Percentiles rank a stretch among this genome's conserved stretches.
These are phyloP conservation scores for Nasturtium officinale DNA, from an alignment of 345 rosid genomes.

Conservation along the genomic window DNA sequence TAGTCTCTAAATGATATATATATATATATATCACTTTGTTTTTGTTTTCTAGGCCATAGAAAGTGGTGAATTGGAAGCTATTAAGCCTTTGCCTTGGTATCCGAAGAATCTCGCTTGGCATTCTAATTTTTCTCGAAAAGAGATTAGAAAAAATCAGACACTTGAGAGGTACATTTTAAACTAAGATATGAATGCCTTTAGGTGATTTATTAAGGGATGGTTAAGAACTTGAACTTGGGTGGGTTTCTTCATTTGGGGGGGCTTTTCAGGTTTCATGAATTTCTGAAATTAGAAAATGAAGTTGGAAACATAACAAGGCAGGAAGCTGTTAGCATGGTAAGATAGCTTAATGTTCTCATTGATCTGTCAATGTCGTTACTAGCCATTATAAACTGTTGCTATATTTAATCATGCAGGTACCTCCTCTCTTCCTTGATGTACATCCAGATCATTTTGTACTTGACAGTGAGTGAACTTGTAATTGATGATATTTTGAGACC, in stretches of 20 bases:
- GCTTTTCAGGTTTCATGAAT: slow-evolving; percentile 81
- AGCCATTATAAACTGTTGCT: not conserved
- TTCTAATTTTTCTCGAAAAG: slow-evolving; percentile 89
- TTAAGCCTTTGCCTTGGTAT: slow-evolving; percentile 91
- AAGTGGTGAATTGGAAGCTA: slow-evolving; percentile 72
- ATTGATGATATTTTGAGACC: slow-evolving; percentile 38
- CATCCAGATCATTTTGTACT: slow-evolving; percentile 77
- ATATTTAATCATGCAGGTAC: slow-evolving; percentile 57
- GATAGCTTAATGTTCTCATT: slow-evolving; percentile 1
- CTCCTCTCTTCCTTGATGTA: slow-evolving; percentile 93
- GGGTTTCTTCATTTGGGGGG: not conserved
- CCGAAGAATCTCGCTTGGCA: slow-evolving; percentile 93
- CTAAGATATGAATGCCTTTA: not conserved
- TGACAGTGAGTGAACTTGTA: slow-evolving; percentile 77
- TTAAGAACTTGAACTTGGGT: too few species aligned
- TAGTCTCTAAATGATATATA: not conserved
- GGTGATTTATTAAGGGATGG: too few species aligned
- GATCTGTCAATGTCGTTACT: not conserved
- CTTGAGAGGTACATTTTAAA: slow-evolving; percentile 71
- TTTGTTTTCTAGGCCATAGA: slow-evolving; percentile 53
- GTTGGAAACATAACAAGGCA: slow-evolving; percentile 95
- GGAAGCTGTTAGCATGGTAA: slow-evolving; percentile 98
- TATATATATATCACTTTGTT: not conserved
- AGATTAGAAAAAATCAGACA: slow-evolving; percentile 82
- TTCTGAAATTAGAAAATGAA: slow-evolving; percentile 94